Conservation (phyloP, 129 eudicot genomes). For the Chrysanthemum seticuspe region DNA sequence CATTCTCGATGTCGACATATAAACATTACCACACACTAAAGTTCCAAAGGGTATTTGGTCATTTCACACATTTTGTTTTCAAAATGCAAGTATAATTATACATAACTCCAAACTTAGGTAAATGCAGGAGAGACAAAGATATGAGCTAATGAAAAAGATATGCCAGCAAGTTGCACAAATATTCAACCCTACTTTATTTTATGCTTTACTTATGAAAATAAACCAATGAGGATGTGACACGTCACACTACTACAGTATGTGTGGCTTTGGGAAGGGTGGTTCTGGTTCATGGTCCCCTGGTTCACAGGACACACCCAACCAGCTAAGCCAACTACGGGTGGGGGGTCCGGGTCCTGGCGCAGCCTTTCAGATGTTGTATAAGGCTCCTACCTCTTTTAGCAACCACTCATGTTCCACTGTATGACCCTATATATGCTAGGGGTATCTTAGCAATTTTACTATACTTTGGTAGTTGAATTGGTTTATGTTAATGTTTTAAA, state of each 20-base stretch:
- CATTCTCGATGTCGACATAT: no score
- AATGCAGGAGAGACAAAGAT: slow-evolving; percentile 29
- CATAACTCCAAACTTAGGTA: not conserved
- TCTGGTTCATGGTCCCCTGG: slow-evolving; percentile 35
- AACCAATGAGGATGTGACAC: slow-evolving; percentile 3
- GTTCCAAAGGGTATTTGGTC: no score
- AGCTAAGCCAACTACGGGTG: slow-evolving; percentile 24
- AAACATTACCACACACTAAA: no score
- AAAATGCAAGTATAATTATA: not conserved
- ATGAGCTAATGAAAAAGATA: slow-evolving; percentile 14
- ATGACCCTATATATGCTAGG: not conserved
- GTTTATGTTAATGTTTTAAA: no score
- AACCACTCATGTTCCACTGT: slow-evolving; percentile 9
- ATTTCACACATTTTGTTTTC: not conserved
- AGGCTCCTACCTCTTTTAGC: slow-evolving; percentile 24
- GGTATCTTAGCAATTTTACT: not conserved
- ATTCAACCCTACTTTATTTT: slow-evolving; percentile 1
- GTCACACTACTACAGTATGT: slow-evolving; percentile 16
- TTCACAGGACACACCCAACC: slow-evolving; percentile 28
- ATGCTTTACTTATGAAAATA: not conserved
- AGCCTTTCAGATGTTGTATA: slow-evolving; percentile 26
- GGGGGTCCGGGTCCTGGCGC: slow-evolving; percentile 29
- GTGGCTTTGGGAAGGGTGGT: slow-evolving; percentile 22
- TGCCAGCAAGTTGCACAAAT: not conserved
- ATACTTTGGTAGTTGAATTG: not conserved